A percentile compares a stretch with the other conserved stretches of the same genome.
These are phyloP conservation scores for Ophiostoma perfectum DNA, from an alignment of 2,329 filamentous ascomycete species.

Conservation along the genomic window DNA sequence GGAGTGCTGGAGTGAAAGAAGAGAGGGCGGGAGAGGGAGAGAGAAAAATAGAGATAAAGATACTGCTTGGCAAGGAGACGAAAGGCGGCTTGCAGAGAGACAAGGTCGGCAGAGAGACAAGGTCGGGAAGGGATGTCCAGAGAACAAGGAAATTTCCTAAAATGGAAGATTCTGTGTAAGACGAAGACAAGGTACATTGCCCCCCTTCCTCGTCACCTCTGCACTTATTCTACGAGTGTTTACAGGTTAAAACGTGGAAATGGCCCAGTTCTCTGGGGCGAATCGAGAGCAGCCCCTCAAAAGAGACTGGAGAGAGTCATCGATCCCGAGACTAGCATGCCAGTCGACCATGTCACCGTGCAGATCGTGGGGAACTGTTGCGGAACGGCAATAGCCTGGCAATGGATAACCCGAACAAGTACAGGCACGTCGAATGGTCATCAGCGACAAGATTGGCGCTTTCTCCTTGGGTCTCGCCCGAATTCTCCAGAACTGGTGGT, in stretches of 20 bases:
- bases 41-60: no score
- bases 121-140: not conserved
- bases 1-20: no score
- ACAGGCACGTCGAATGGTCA: not conserved
- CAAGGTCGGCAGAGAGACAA: no score
- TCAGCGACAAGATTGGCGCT: not conserved
- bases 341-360: not conserved
- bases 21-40: no score
- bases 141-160: not conserved
- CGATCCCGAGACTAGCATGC: not conserved
- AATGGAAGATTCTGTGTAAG: slow-evolving; percentile 6
- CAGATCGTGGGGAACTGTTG: not conserved
- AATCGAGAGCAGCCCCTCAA: not conserved
- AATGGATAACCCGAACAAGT: not conserved
- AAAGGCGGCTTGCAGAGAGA: no score
- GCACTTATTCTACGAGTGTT: not conserved
- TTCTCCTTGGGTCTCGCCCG: not conserved
- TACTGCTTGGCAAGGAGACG: no score
- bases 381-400: not conserved
- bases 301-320: slow-evolving; percentile 4
- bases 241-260: not conserved
- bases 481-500: not conserved
- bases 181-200: not conserved
- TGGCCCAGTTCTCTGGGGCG: not conserved
- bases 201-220: not conserved